Evolutionary conservation across 1,284 basidiomycete species (phyloP), one percentile per base, ranked within the genome.

Genomic region (Cutaneotrichosporon mucoides): DNA sequence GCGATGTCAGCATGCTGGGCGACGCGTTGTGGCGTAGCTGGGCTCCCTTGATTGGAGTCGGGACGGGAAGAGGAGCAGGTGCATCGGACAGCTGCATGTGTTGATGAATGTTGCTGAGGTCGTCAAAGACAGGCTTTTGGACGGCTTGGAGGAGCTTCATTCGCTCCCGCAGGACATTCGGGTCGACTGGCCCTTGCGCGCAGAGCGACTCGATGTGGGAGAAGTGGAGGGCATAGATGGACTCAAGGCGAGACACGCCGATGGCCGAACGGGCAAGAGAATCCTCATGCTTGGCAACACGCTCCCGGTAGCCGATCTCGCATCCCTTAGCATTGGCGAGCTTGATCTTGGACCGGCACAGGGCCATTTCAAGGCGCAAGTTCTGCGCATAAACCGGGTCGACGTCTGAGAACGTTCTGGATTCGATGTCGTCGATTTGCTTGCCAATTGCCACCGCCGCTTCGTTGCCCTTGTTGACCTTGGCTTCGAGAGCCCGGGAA

Each of bases 361-460:
- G 82, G 54, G 82, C 81, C 1, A 88, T 86, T 59, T 90, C 85
- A 10, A 88, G 82, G 68, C 86, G 87, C 68, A 95, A 80, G 61
- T 85, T 87, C 58, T 88, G 87, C 13, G 86, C 75, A 62, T 84
- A 84, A 34, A 84, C 73, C n/a, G 88, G 86, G 66, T 93, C 90
- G 48, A 92, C 79, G 12, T 67, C 68, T 63, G 90, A 88, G 16
- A 88, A 89, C 57, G 83, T 85, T 51, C 90, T 82, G 71, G 92
- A 88, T 52, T 87, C 86, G 36, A 88, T 85, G 10, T 88, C 89
- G 34, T 87, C 85, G 65, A 96, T 83, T 37, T 88, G 87, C 8
- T 88, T 88, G 36, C 91, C 87, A 69, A 95, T 89, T 80, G 92
- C 88, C 40, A 86, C 85, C 53, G 82, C 83, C 11, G 89, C 86